These are phyloP conservation scores for Xylaria sp. DNA, from an alignment of 495 filamentous ascomycete species.

Conservation along the genomic window DNA sequence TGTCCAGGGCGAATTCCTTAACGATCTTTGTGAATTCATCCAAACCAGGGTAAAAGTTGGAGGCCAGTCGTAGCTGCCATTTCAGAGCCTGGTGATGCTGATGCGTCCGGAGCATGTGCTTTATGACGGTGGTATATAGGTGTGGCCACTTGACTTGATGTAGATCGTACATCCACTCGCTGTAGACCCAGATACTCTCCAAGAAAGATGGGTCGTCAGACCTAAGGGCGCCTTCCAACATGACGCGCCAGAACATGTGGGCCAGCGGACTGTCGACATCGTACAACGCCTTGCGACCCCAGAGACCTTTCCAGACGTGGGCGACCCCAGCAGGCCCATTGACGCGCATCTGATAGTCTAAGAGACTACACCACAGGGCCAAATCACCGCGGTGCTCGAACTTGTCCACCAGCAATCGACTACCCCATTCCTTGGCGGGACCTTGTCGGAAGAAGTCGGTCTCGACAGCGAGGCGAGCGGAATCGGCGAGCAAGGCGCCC, in stretches of 20 bases:
- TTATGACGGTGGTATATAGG: constrained; percentile 44
- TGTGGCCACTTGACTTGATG: constrained; percentile 59
- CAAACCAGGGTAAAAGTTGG: constrained; percentile 42
- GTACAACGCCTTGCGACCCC: constrained; percentile 39
- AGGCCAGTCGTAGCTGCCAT: constrained; percentile 48
- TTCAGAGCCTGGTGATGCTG: constrained; percentile 41
- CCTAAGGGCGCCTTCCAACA: constrained; percentile 55
- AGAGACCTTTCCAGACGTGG: constrained; percentile 43
- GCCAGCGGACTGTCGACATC: constrained; percentile 38
- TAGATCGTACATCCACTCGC: constrained; percentile 55
- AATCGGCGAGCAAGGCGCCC: constrained; percentile 34
- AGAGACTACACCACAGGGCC: constrained; percentile 68
- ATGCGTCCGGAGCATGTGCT: constrained; percentile 43
- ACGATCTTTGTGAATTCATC: constrained; percentile 42
- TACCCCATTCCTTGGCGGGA: constrained; percentile 40
- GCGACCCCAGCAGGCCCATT: constrained; percentile 65
- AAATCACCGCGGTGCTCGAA: constrained; percentile 58
- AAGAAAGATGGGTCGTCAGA: constrained; percentile 49
- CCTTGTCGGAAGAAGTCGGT: constrained; percentile 54
- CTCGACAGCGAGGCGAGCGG: constrained; percentile 49
- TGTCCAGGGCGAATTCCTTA: constrained; percentile 41
- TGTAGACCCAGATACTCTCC: constrained; percentile 60
- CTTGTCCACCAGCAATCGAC: constrained; percentile 61
- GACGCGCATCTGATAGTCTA: constrained; percentile 65
- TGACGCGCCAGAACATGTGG: constrained; percentile 66